Conservation (phyloP, 768 basidiomycete species). For the Rhizopogon sp. region DNA sequence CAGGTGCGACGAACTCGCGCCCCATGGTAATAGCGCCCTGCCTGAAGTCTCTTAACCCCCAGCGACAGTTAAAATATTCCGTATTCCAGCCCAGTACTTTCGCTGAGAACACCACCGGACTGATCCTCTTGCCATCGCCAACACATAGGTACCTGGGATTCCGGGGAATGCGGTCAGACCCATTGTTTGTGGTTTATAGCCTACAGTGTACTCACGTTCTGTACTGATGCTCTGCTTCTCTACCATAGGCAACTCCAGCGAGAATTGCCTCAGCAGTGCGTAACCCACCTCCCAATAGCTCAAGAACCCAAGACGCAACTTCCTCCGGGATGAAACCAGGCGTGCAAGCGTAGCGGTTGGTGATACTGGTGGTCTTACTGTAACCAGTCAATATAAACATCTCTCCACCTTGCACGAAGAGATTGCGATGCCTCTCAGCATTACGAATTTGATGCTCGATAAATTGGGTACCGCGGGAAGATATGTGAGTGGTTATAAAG, state of each 20-base stretch:
- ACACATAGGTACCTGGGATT: neutral
- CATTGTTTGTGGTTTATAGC: no score
- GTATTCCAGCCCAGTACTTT: no score
- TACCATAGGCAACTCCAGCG: neutral
- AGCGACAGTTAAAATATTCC: no score
- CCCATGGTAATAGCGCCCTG: no score
- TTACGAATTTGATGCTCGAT: neutral
- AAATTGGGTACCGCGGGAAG: neutral
- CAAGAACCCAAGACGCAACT: neutral
- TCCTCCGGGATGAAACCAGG: neutral
- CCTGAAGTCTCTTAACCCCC: no score
- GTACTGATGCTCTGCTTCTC: neutral
- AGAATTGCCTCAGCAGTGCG: neutral
- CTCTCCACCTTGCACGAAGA: neutral
- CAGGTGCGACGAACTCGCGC: no score
- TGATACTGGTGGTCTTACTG: neutral
- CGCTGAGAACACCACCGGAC: no score
- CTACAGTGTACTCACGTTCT: neutral
- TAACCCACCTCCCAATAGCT: neutral
- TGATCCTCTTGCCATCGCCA: neutral
- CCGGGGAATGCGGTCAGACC: no score
- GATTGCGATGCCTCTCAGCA: neutral
- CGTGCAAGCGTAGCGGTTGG: neutral
- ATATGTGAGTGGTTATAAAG: neutral
- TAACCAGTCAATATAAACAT: neutral